These are phyloP conservation scores for Albifimbria verrucaria DNA, from an alignment of 2,329 filamentous ascomycete species.

Conservation along the genomic window DNA sequence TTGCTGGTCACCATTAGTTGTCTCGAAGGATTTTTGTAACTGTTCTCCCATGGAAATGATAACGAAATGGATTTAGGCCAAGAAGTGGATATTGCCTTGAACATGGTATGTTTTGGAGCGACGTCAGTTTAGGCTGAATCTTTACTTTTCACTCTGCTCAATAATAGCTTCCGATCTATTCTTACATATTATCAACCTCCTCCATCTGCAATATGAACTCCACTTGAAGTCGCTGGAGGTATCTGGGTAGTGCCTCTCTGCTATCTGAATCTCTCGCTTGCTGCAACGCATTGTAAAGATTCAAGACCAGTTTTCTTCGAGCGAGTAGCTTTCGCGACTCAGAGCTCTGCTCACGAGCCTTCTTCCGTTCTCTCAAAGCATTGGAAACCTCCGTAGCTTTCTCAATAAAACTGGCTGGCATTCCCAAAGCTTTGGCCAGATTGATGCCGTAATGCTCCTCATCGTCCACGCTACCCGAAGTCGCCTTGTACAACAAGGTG, in stretches of 20 bases:
- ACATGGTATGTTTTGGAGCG: too few species aligned
- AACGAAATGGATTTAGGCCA: too few species aligned
- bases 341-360: conserved; percentile 56
- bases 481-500: conserved; percentile 85
- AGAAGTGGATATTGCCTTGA: too few species aligned
- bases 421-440: conserved; percentile 70
- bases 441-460: conserved; percentile 76
- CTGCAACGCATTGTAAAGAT: conserved; percentile 67
- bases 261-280: conserved; percentile 64
- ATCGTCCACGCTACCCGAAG: conserved; percentile 66
- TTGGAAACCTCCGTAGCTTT: conserved; percentile 65
- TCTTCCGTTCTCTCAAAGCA: conserved; percentile 55
- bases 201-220: conserved; percentile 75
- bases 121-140: too few species aligned
- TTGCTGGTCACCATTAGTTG: too few species aligned
- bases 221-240: conserved; percentile 47
- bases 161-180: not conserved
- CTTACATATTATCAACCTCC: conserved; percentile 46
- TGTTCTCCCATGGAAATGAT: too few species aligned
- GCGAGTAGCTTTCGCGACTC: conserved; percentile 55
- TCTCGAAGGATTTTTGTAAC: too few species aligned
- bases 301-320: conserved; percentile 71
- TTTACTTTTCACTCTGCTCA: not conserved
- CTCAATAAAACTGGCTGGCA: conserved; percentile 65
- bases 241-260: conserved; percentile 51